Evolutionary conservation across 257 asterid genomes (phyloP).

Genomic region (Linaria vulgaris): DNA sequence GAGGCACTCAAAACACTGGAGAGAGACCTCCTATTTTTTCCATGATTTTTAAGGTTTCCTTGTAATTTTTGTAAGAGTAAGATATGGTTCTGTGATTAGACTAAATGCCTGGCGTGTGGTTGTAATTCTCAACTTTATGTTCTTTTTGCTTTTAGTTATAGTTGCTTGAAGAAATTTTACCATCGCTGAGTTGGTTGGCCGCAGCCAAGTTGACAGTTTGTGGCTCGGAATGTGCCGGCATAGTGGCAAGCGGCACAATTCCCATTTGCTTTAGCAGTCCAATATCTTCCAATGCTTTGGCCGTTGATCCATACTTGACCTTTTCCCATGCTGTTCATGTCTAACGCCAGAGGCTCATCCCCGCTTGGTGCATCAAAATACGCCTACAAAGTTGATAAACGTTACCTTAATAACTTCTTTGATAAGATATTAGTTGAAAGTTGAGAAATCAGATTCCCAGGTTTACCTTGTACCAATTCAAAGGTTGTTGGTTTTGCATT

Average conservation of each 20-base stretch:
- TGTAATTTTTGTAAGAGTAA: no score
- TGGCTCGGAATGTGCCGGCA: slow-evolving; percentile 43
- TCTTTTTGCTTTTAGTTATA: not conserved
- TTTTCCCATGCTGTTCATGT: slow-evolving; percentile 76
- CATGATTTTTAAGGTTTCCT: no score
- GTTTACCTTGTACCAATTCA: slow-evolving; percentile 76
- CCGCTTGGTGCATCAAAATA: slow-evolving; percentile 66
- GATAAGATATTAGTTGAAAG: not conserved
- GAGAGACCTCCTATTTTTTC: no score
- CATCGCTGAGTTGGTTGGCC: slow-evolving; percentile 69
- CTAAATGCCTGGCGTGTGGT: no score
- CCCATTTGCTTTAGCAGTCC: slow-evolving; percentile 57
- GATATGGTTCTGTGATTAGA: no score
- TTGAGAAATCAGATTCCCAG: not conserved
- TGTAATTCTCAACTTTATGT: no score
- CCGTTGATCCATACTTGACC: slow-evolving; percentile 89
- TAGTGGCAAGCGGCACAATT: slow-evolving; percentile 54
- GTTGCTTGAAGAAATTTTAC: slow-evolving; percentile 26
- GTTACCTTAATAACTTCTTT: not conserved
- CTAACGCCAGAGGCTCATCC: slow-evolving; percentile 66
- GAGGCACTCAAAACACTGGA: no score
- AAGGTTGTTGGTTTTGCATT: slow-evolving; percentile 45
- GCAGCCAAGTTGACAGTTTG: slow-evolving; percentile 66
- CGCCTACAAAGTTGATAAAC: slow-evolving; percentile 40
- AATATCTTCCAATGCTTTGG: slow-evolving; percentile 71